Base-by-base conservation (phyloP, 78 protist species). In the Dictyostelium purpureum region DNA sequence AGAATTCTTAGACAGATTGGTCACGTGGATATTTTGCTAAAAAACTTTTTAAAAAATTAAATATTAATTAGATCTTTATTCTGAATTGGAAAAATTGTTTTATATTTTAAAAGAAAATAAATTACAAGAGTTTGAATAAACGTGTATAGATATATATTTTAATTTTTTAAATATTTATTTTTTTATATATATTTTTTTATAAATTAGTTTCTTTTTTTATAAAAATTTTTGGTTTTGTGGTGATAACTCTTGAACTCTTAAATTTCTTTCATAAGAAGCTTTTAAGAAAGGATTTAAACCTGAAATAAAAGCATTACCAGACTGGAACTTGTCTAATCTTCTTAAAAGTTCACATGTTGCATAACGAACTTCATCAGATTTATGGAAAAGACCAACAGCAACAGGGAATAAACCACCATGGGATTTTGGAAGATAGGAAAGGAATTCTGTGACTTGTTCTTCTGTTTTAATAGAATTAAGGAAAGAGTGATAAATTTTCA, bases 331-430 rank as follows among this genome's bases (percentile, higher is more conserved):
- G 42, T 96, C 97, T 2, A 96, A 33, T 19, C 96, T 77, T 43
- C 57, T 66, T 38, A 96, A 52, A 6, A 96, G 93, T 61, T 83
- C 80, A 33, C 90, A 90, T 21, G 95, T 93, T 33, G 94, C 88
- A 37, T 52, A 33, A 19, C 96, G 66, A 33, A 96, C 96, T 12
- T 69, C 65, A 66, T 96, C 94, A 18, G 90, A 56, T 4, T 76
- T 73, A 33, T 96, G 97, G 59, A 96, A 94, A 12, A 96, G 76
- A 43, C 88, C 88, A 18, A 94, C 93, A 10, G 96, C 97, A 9
- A 96, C 79, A 26, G 97, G 96, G 73, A 71, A 94, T 37, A 96
- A 37, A 4, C 97, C 97, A 12, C 97, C 97, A 31, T 96, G 85
- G 1, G 96, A 47, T 67, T 96, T 96, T 28, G 97, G 97, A 10